Conservation (phyloP, 805 yeast genomes). For the Metschnikowia borealis region DNA sequence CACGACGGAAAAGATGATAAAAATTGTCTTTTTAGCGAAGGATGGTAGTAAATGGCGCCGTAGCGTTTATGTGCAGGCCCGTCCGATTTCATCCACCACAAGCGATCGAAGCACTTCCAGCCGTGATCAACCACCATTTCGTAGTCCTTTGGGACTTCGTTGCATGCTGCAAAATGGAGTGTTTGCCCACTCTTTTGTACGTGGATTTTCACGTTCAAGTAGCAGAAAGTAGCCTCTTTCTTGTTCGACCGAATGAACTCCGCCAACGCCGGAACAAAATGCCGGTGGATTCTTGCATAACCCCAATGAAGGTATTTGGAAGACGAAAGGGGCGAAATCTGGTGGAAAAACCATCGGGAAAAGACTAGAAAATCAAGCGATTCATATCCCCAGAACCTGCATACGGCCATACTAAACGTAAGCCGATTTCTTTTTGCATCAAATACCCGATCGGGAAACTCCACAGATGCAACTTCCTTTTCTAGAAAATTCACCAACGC, state of each 20-base stretch:
- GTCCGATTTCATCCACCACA: conserved; percentile 15
- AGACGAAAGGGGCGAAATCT: conserved; percentile 27
- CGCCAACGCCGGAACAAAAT: conserved; percentile 22
- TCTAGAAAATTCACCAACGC: conserved; percentile 6
- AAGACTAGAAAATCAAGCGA: conserved; percentile 15
- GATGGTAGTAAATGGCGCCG: neutral
- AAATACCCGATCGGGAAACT: neutral
- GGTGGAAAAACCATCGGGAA: conserved; percentile 29
- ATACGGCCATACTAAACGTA: neutral
- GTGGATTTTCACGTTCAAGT: neutral
- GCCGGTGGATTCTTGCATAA: conserved; percentile 35
- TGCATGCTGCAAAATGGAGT: neutral
- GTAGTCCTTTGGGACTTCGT: neutral
- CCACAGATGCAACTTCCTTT: neutral
- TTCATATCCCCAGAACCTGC: neutral
- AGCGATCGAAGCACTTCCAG: conserved; percentile 12
- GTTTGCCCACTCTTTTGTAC: neutral
- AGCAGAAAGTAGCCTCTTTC: neutral
- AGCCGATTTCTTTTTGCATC: neutral
- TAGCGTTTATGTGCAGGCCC: neutral
- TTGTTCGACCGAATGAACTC: neutral
- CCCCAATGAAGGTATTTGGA: conserved; percentile 37
- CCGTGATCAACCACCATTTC: neutral
- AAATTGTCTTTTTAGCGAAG: neutral
- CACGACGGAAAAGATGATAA: conserved; percentile 1